phyloP scores from a whole-genome alignment of 495 filamentous ascomycete species.

The Gamarada debralockiae region DNA sequence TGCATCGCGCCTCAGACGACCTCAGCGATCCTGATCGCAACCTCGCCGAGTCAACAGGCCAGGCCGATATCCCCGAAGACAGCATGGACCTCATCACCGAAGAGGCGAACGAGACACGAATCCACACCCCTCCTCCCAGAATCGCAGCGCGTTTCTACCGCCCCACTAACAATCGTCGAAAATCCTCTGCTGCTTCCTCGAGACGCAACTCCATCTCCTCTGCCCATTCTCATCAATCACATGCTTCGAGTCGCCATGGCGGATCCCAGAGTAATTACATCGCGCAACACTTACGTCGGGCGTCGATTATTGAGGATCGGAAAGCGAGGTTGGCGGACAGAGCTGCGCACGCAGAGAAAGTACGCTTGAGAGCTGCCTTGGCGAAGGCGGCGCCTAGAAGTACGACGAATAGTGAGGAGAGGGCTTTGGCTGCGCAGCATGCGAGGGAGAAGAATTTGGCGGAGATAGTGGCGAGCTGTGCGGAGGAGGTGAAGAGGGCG shows the following conservation, averaged over 20 bases:
- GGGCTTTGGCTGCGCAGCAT: conserved; percentile 84
- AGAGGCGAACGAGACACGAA: conserved; percentile 24
- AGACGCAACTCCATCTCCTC: conserved; percentile 89
- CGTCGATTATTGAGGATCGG: conserved; percentile 87
- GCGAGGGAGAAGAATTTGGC: conserved; percentile 88
- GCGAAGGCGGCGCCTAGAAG: conserved; percentile 68
- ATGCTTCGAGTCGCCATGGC: conserved; percentile 60
- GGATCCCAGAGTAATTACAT: conserved; percentile 75
- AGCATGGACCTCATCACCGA: conserved; percentile 23
- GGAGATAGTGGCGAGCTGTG: conserved; percentile 89
- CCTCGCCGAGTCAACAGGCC: conserved; percentile 24
- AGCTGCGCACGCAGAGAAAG: conserved; percentile 93
- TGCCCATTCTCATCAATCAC: conserved; percentile 64
- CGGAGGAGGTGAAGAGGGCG: conserved; percentile 89
- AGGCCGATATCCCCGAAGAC: conserved; percentile 31
- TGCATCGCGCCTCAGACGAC: conserved; percentile 25
- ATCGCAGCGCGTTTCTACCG: conserved; percentile 85
- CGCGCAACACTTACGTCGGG: conserved; percentile 85
- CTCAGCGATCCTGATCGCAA: conserved; percentile 30
- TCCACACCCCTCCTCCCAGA: conserved; percentile 67
- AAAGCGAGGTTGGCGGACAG: conserved; percentile 92
- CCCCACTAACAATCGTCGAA: conserved; percentile 63
- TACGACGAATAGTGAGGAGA: conserved; percentile 66
- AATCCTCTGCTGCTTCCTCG: conserved; percentile 80
- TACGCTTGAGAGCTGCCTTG: conserved; percentile 83